Base-by-base conservation (phyloP, 495 filamentous ascomycete genomes). In the Apodospora peruviana region DNA sequence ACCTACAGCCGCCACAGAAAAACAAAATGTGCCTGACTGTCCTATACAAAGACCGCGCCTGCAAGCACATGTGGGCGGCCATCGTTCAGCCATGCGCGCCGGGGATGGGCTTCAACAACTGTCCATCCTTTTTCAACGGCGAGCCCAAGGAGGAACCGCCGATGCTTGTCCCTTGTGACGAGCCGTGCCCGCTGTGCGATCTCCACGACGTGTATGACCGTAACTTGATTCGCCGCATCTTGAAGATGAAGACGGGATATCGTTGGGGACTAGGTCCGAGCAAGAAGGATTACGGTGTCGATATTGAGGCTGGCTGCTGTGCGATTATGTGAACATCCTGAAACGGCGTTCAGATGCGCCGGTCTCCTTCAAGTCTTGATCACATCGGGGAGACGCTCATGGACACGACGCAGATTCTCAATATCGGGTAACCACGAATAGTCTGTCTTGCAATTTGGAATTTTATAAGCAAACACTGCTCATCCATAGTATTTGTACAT, bases 231-330 rank as follows among this genome's bases (percentile, higher is more conserved):
- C 56, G 69, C 37, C 62, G 71, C 60, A 53, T 74, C 11, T 27
- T 48, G 25, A 39, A 52, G 29, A 46, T 67, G 16, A 43, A 46
- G 20, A 43, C 51, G 5, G 63, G 63, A 36, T 48, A 67, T 22
- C 59, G 64, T 17, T 66, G 65, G 63, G 72, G 70, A 5, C 20
- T 54, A 22, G 69, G 71, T 16, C 70, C 70, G 10, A 59, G 52
- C 11, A 59, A 48, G 42, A 5, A 37, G 17, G 69, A 74, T 43
- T 48, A 58, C 0, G 69, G 71, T 21, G 35, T 62, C 20, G 68
- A 72, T 55, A 0, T 61, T 9, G 11, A 23, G 27, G n/a, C n/a
- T n/a, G n/a, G n/a, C n/a, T 61, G 57, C 25, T 67, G 66, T 58
- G 47, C 24, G 10, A 24, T 70, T 3, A 66, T 73, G 67, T 73